phyloP scores from a whole-genome alignment of 2,329 filamentous ascomycete genomes.

The Epichloe elymi region DNA sequence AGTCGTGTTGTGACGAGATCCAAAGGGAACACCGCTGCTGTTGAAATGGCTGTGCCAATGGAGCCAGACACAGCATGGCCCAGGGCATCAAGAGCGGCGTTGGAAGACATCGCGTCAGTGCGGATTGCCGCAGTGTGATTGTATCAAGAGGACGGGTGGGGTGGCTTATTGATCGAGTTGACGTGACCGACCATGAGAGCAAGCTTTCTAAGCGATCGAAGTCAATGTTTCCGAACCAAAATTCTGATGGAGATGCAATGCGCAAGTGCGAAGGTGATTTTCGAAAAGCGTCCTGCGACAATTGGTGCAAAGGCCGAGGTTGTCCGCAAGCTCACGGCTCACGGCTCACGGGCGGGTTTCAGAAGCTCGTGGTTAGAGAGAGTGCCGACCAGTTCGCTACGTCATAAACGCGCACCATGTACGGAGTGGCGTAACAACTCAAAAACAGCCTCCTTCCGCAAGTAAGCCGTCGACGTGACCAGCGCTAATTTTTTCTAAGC shows the following conservation, averaged over 20 bases:
- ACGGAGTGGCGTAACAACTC: too few relatives aligned
- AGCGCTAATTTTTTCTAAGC: too few relatives aligned
- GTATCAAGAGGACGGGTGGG: neutral
- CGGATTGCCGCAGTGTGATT: neutral
- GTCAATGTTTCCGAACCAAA: neutral
- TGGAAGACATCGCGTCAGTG: conserved; percentile 16
- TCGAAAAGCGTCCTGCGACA: neutral
- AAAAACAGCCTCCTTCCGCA: too few relatives aligned
- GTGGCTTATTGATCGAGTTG: too few relatives aligned
- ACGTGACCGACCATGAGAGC: too few relatives aligned
- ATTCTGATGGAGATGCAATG: neutral
- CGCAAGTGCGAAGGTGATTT: neutral
- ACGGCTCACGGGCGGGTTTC: neutral
- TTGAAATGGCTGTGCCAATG: conserved; percentile 64
- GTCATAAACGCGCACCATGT: neutral
- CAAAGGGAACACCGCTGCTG: conserved; percentile 67
- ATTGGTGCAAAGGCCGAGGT: neutral
- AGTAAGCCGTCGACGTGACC: too few relatives aligned
- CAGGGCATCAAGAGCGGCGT: conserved; percentile 50
- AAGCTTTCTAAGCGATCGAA: too few relatives aligned
- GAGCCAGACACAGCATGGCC: conserved; percentile 75
- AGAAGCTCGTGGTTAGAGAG: too few relatives aligned
- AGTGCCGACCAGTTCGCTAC: neutral
- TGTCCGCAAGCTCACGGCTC: neutral
- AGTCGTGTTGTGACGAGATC: conserved; percentile 71